These are phyloP conservation scores for Kuraishia piskuri DNA, from an alignment of 805 yeast species.

Conservation along the genomic window DNA sequence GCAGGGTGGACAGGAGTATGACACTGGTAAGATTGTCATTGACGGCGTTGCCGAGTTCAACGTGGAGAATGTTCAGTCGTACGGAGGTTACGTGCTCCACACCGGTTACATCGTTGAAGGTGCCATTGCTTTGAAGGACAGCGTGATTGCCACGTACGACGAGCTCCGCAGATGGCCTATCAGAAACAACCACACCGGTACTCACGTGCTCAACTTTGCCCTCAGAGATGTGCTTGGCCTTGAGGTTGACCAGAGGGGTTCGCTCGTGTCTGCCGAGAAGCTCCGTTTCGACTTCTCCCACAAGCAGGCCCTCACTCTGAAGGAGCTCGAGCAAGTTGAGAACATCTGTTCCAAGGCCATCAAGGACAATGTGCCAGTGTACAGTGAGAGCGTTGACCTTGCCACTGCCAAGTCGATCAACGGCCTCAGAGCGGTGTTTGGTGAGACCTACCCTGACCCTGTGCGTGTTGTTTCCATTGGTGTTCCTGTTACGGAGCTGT, in stretches of 20 bases:
- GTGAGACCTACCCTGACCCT: slow-evolving; percentile 98
- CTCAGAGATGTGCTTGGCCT: slow-evolving; percentile 81
- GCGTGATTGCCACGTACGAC: slow-evolving; percentile 79
- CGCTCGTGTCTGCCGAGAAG: slow-evolving; percentile 91
- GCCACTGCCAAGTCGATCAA: slow-evolving; percentile 62
- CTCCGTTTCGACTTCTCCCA: slow-evolving; percentile 94
- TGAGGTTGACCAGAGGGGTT: slow-evolving; percentile 91
- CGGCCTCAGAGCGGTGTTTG: slow-evolving; percentile 96
- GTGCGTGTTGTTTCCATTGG: slow-evolving; percentile 98
- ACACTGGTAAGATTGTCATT: slow-evolving; percentile 85
- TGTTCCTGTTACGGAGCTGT: slow-evolving; percentile 73
- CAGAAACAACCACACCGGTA: slow-evolving; percentile 97
- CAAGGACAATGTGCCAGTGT: slow-evolving; percentile 63
- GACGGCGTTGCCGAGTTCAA: slow-evolving; percentile 84
- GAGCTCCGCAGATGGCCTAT: slow-evolving; percentile 94
- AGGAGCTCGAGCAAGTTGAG: slow-evolving; percentile 73
- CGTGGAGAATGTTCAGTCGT: slow-evolving; percentile 85
- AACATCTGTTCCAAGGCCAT: slow-evolving; percentile 62
- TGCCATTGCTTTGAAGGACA: slow-evolving; percentile 52
- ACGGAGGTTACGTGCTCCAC: slow-evolving; percentile 93
- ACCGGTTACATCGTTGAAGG: slow-evolving; percentile 86
- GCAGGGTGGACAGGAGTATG: slow-evolving; percentile 98
- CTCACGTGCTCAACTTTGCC: slow-evolving; percentile 88
- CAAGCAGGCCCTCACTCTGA: slow-evolving; percentile 69
- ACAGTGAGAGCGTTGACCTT: slow-evolving; percentile 74